These are phyloP conservation scores for Podaxis sp. DNA, from an alignment of 768 basidiomycete genomes.

Conservation along the genomic window DNA sequence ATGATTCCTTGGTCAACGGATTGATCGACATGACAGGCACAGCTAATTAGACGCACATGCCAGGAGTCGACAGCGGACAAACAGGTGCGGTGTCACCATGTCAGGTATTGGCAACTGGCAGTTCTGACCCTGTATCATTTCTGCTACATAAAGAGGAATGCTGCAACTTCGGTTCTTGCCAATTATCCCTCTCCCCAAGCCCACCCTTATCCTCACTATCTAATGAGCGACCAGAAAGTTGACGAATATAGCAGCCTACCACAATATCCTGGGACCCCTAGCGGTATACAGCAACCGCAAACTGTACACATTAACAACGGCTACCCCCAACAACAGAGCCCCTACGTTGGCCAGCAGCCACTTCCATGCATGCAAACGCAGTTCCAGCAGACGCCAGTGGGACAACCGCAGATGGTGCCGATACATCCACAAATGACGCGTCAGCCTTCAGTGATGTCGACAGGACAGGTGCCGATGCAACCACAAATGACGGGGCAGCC, in stretches of 20 bases:
- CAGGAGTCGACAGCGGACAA: neutral
- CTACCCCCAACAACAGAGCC: neutral
- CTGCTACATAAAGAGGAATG: neutral
- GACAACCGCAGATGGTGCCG: slow-evolving; percentile 4
- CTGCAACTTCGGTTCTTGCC: neutral
- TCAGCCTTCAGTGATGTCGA: neutral
- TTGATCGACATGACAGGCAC: neutral
- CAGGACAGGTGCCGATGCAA: slow-evolving; percentile 4
- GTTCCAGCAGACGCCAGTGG: neutral
- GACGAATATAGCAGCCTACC: neutral
- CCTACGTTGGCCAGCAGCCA: neutral
- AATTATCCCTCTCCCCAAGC: neutral
- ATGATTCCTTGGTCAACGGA: neutral
- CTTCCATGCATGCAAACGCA: neutral
- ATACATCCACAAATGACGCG: slow-evolving; percentile 1
- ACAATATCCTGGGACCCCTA: neutral
- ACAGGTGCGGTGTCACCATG: neutral
- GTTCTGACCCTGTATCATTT: too few species aligned
- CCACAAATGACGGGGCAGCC: neutral
- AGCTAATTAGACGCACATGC: neutral
- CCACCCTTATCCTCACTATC: neutral
- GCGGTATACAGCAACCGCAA: neutral
- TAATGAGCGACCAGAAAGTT: neutral
- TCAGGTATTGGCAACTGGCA: neutral
- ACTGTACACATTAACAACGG: neutral